These are phyloP conservation scores for Kuraishia borneana DNA, from an alignment of 805 yeast species.

Conservation along the genomic window DNA sequence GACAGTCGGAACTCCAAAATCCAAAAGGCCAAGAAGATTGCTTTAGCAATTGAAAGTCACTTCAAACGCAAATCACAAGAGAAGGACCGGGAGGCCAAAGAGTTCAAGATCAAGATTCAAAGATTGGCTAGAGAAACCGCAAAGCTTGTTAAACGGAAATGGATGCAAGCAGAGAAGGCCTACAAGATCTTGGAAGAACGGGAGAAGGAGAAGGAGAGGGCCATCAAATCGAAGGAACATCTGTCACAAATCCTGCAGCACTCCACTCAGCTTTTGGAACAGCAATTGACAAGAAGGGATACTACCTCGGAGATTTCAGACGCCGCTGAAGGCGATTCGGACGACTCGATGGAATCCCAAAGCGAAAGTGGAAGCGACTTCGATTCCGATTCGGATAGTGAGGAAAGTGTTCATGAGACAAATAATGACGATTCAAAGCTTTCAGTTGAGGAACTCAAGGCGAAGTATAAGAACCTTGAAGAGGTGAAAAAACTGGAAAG, in stretches of 20 bases:
- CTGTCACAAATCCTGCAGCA: slow-evolving; percentile 81
- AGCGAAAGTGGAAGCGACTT: slow-evolving; percentile 4
- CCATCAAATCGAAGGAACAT: slow-evolving; percentile 77
- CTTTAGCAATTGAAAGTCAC: slow-evolving; percentile 77
- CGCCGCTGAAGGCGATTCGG: slow-evolving; percentile 5
- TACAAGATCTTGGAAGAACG: slow-evolving; percentile 61
- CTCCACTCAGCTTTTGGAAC: slow-evolving; percentile 81
- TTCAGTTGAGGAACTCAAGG: slow-evolving; percentile 42
- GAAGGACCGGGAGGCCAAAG: slow-evolving; percentile 69
- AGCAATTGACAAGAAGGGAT: slow-evolving; percentile 47
- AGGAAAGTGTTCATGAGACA: not conserved
- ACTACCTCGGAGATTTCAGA: slow-evolving; percentile 10
- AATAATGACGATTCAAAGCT: slow-evolving; percentile 29
- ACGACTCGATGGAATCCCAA: slow-evolving; percentile 5
- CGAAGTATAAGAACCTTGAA: slow-evolving; percentile 33
- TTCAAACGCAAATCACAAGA: slow-evolving; percentile 83
- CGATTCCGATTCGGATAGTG: not conserved
- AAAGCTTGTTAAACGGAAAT: slow-evolving; percentile 77
- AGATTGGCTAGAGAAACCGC: slow-evolving; percentile 73
- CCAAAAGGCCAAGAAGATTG: slow-evolving; percentile 58
- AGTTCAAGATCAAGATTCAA: slow-evolving; percentile 58
- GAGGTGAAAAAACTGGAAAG: not conserved
- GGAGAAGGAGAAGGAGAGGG: slow-evolving; percentile 69
- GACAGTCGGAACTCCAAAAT: slow-evolving; percentile 55
- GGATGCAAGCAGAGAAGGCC: slow-evolving; percentile 85